phyloP scores from a whole-genome alignment of 2,329 filamentous ascomycete genomes.

The Didymella lethalis region DNA sequence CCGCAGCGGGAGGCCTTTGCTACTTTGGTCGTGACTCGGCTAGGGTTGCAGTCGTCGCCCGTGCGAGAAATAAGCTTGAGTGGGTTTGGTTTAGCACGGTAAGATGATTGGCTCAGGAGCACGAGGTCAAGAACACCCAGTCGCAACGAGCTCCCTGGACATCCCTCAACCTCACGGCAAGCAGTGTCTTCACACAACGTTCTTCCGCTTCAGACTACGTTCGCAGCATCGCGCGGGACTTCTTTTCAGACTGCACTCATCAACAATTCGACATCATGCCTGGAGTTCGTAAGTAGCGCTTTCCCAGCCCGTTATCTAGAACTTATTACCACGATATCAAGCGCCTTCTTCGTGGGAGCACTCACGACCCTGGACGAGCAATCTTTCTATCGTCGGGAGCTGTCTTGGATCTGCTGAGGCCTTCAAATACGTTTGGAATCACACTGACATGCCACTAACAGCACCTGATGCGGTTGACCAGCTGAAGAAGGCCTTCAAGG shows the following conservation, averaged over 20 bases:
- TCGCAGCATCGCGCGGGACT: background rate
- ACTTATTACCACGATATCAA: background rate
- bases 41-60: constrained; percentile 10
- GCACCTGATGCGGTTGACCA: constrained; percentile 48
- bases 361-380: background rate
- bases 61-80: constrained; percentile 16
- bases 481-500: constrained; percentile 51
- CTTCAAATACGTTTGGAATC: background rate
- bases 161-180: constrained; percentile 11
- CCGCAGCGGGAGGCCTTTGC: constrained; percentile 12
- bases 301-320: constrained; percentile 5
- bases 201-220: background rate
- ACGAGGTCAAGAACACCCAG: constrained; percentile 11
- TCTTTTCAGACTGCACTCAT: background rate
- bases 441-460: constrained; percentile 22
- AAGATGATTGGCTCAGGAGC: constrained; percentile 8
- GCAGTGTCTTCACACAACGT: background rate
- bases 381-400: background rate
- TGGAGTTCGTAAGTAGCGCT: constrained; percentile 49
- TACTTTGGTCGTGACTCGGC: constrained; percentile 1
- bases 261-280: constrained; percentile 41
- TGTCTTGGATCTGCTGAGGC: background rate
- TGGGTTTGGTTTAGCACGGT: constrained; percentile 1
- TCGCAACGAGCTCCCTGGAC: constrained; percentile 9
- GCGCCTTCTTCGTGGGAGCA: background rate